Conservation (phyloP, 192 early-diverging fungal species). For the Coemansia sp. region DNA sequence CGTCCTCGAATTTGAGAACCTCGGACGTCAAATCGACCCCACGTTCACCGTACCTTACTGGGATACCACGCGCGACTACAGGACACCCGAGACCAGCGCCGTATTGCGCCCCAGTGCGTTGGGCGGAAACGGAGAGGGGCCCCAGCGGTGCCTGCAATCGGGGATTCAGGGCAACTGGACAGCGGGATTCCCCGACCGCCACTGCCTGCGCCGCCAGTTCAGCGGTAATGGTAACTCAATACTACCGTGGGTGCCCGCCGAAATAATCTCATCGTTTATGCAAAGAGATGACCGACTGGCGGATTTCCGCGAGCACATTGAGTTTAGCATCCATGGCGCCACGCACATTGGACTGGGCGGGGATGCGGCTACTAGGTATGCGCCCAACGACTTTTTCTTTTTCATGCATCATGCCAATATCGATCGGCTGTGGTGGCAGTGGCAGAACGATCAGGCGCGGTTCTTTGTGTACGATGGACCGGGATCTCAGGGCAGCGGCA, state of each 20-base stretch:
- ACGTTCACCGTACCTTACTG: slow-evolving; percentile 50
- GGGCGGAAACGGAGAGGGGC: slow-evolving; percentile 45
- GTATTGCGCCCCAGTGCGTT: slow-evolving; percentile 20
- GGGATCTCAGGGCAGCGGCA: slow-evolving; percentile 28
- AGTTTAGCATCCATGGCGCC: slow-evolving; percentile 53
- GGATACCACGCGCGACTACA: slow-evolving; percentile 43
- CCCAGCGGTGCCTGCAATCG: slow-evolving; percentile 15
- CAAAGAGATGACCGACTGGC: slow-evolving; percentile 25
- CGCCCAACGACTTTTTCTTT: slow-evolving; percentile 65
- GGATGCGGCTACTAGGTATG: slow-evolving; percentile 51
- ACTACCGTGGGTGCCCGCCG: slow-evolving; percentile 41
- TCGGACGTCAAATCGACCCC: slow-evolving; percentile 36
- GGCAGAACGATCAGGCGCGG: slow-evolving; percentile 48
- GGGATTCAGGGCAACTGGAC: slow-evolving; percentile 42
- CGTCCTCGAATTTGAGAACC: slow-evolving; percentile 52
- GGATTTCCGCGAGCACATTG: slow-evolving; percentile 52
- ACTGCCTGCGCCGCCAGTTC: slow-evolving; percentile 40
- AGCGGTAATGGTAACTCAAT: slow-evolving; percentile 24
- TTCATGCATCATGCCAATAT: slow-evolving; percentile 67
- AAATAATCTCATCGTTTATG: slow-evolving; percentile 47
- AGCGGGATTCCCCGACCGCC: slow-evolving; percentile 22
- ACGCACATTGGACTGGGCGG: slow-evolving; percentile 55
- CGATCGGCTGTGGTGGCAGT: slow-evolving; percentile 62
- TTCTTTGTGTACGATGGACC: slow-evolving; percentile 39
- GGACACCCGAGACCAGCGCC: slow-evolving; percentile 34